Conservation (phyloP, 2,329 filamentous ascomycete species). For the Phoma herbarum region DNA sequence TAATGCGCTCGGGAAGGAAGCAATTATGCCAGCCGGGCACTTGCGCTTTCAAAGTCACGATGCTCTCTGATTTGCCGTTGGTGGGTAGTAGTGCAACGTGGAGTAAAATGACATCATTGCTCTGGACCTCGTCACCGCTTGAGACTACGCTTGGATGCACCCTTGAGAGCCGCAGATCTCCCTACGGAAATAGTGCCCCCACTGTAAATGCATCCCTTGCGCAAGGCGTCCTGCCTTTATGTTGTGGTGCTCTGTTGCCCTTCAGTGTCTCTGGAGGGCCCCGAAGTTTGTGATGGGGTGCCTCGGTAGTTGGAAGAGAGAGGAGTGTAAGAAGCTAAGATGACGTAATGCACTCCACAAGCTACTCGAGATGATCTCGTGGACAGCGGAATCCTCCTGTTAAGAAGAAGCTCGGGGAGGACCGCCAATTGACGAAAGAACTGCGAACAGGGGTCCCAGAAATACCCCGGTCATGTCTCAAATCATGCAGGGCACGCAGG, state of each 20-base stretch:
- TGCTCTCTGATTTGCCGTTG: conserved; percentile 14
- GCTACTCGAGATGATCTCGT: conserved; percentile 25
- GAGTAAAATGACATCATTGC: conserved; percentile 17
- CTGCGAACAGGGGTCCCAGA: neutral
- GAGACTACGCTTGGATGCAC: conserved; percentile 3
- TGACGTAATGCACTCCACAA: conserved; percentile 12
- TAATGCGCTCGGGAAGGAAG: conserved; percentile 14
- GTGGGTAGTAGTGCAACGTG: conserved; percentile 5
- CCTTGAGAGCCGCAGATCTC: conserved; percentile 5
- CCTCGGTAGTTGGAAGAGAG: neutral
- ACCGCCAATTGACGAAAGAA: neutral
- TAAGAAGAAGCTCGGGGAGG: neutral
- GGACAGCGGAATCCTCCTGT: conserved; percentile 26
- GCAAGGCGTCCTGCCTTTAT: neutral
- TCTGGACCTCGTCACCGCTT: conserved; percentile 12
- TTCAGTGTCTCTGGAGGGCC: neutral
- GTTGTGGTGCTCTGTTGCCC: neutral
- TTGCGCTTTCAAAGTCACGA: conserved; percentile 19
- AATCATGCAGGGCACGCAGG: conserved; percentile 8
- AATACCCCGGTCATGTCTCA: neutral
- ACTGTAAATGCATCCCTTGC: neutral
- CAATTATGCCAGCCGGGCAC: conserved; percentile 15
- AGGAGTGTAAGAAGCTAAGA: neutral
- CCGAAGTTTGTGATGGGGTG: neutral
- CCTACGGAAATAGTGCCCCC: neutral